Base-by-base conservation (phyloP, 345 rosid genomes). In the Salix exigua region DNA sequence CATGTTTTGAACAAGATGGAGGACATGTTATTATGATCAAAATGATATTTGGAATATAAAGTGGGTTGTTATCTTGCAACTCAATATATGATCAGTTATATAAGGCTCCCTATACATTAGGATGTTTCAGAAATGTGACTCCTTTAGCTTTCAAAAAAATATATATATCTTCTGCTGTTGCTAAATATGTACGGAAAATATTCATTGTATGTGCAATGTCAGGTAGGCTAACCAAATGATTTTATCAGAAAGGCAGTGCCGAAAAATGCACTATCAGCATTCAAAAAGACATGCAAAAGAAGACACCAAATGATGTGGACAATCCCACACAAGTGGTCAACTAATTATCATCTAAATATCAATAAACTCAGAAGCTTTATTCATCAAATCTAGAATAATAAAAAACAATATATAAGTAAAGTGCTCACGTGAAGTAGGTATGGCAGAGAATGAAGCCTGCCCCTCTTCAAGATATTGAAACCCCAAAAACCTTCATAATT, bases 401-500 rank as follows among this genome's bases (percentile, higher is more conserved):
- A 9, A 28, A 21, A 31, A 48, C 75, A 81, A 70, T 50, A 70
- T 50, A 77, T 68, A 38, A 55, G 18, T 10, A 53, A 51, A 70
- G 73, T 35, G 73, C 86, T 79, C 86, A 92, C 95, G 71, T 82
- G 82, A 69, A 37, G 71, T 58, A 63, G 82, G 61, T 76, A 60
- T 78, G 67, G 84, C 73, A 25, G 76, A 77, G 78, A 78, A 30
- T 75, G 88, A 85, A 84, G 73, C 67, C 75, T 82, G 78, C 55
- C 76, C 89, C 61, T 77, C 87, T 67, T 81, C 78, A 68, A 93
- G 88, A 88, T 88, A 86, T 38, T 80, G 92, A 83, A 93, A 95
- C 51, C 88, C 95, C 37, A 81, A 73, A 80, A 86, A 89, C 99
- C 99, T 95, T 88, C 86, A 91, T 77, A 33, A 58, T 53, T 84